Base-by-base conservation (phyloP, 345 rosid species). In the Gynandropsis gynandra region DNA sequence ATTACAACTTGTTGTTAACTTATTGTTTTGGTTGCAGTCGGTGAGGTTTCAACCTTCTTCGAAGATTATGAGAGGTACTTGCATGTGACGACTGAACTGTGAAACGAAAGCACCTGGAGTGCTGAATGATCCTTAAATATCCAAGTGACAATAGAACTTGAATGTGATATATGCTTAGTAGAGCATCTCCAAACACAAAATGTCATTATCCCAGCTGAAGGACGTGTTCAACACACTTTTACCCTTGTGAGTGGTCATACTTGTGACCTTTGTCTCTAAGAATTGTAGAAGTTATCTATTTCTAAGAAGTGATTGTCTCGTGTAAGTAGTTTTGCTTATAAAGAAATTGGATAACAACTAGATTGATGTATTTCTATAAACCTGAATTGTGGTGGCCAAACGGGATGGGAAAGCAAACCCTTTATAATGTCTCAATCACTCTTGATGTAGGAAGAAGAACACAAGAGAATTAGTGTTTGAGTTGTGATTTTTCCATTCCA, bases 331-430 rank as follows among this genome's bases (percentile, higher is more conserved):
- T 36, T 16, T 34, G 27, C 40, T 43, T 2, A 9, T 34, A 41
- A 63, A 32, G 48, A 52, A 32, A 59, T 64, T 37, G 41, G 16
- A 8, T 20, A 35, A 16, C 54, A 42, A 62, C 32, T 47, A 75
- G 57, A 27, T 87, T 87, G 98, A 80, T 84, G 27, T 85, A 76
- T 64, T 81, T 92, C 75, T 92, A 87, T 73, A 87, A 82, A 70
- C 97, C 98, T 56, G 81, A 92, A 65, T 56, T 92, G 71, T 92
- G 98, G 98, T 92, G 97, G 98, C 95, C 98, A 67, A 92, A 87
- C 61, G 96, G 98, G 70, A 87, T 92, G 98, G 98, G 98, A 65
- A 82, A 81, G 79, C 98, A 92, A 64, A 68, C 79, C 47, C 71
- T 92, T 36, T 87, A 87, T 72, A 64, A 73, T 52, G 81, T 92